Conservation (phyloP, 345 rosid genomes). For the Gossypium thurberi region DNA sequence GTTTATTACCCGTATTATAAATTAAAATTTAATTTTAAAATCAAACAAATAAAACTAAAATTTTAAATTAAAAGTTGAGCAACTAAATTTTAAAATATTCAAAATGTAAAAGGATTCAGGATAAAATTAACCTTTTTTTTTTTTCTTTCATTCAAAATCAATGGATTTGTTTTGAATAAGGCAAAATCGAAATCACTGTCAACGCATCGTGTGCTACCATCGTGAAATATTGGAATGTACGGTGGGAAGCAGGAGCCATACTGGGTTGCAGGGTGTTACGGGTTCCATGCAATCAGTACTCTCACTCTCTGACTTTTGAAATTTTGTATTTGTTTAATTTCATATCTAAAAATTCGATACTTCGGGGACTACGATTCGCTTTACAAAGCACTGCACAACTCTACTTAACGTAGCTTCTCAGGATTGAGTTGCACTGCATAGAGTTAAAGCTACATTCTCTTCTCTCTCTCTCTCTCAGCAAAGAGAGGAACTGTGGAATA, state of each 20-base stretch:
- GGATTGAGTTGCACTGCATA: constrained; percentile 31
- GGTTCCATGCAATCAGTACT: constrained; percentile 8
- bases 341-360: constrained; percentile 11
- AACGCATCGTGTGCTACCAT: neutral
- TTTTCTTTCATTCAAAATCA: no score
- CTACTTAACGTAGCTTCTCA: constrained; percentile 26
- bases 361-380: constrained; percentile 38
- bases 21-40: no score
- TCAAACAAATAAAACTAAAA: no score
- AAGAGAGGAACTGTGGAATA: neutral
- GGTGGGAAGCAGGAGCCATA: constrained; percentile 2
- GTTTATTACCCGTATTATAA: no score
- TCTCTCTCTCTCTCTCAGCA: neutral
- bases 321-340: constrained; percentile 19
- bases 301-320: neutral
- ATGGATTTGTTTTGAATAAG: no score
- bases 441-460: constrained; percentile 22
- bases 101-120: no score
- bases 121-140: no score
- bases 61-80: no score
- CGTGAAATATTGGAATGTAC: constrained; percentile 4
- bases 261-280: constrained; percentile 7
- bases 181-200: neutral
- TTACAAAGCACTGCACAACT: constrained; percentile 10
- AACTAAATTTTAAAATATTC: no score